These are phyloP conservation scores for Russula emetica DNA, from an alignment of 768 basidiomycete genomes.

Conservation along the genomic window DNA sequence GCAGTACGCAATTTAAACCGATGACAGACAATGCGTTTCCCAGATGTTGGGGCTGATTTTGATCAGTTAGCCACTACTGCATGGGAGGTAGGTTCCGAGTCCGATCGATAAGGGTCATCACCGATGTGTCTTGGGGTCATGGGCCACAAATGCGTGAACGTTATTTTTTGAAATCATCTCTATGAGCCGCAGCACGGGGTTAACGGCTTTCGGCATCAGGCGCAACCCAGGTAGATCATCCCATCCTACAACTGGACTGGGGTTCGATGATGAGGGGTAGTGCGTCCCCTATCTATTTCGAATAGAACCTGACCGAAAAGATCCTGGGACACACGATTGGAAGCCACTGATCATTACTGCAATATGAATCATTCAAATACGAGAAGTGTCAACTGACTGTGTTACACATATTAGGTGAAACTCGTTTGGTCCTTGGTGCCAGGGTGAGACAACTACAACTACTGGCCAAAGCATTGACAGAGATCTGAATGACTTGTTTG, in stretches of 20 bases:
- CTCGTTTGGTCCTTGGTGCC: background rate
- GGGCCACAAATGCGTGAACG: conserved; percentile 5
- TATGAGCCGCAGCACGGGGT: conserved; percentile 9
- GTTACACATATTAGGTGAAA: background rate
- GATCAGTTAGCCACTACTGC: conserved; percentile 13
- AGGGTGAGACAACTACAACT: background rate
- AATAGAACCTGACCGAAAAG: conserved; percentile 5
- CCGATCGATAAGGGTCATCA: conserved; percentile 21
- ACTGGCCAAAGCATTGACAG: background rate
- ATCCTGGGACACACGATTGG: background rate
- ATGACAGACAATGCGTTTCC: conserved; percentile 14
- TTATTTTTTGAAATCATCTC: conserved; percentile 7
- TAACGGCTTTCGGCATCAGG: conserved; percentile 15
- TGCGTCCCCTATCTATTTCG: background rate
- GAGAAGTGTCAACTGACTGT: background rate
- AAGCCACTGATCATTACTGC: background rate
- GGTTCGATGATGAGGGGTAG: background rate
- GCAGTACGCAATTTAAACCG: conserved; percentile 6
- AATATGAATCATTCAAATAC: background rate
- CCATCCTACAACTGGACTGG: background rate
- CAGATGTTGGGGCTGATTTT: conserved; percentile 20
- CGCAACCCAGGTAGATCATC: conserved; percentile 1
- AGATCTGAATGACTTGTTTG: conserved; percentile 6
- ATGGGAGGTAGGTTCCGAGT: conserved; percentile 10
- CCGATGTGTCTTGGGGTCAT: conserved; percentile 2